Evolutionary conservation across 1,139 yeast species (phyloP), one percentile per base, ranked within the genome.

Genomic region (Magnusiomyces fungicola): DNA sequence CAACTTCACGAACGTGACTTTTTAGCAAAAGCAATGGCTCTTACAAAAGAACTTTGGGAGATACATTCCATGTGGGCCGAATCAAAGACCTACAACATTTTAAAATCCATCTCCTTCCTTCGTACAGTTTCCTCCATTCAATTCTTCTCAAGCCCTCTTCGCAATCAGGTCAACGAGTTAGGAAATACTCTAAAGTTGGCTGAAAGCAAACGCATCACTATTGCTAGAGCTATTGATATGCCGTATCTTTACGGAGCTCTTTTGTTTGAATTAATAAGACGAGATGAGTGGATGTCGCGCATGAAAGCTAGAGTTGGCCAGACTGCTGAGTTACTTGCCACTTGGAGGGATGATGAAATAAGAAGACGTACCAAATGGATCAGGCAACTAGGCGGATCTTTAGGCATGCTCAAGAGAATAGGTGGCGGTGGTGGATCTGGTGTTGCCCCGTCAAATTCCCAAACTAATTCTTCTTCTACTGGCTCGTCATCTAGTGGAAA

Each of bases 231-330:
- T 1, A 74, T 81, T 18, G 96, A 88, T 61, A 64, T 89, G 47
- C 97, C 97, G 0, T 68, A 87, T 38, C 67, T 88, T 1, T 87
- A 86, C 62, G 97, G 97, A 1, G 75, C 85, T 27, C 74, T 81
- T 62, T 62, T 87, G 23, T 75, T 89, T 41, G 96, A 90, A 59
- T 73, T 72, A 45, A 67, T 84, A 50, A 74, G 95, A 48, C 81
- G 92, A 54, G 69, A 70, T 41, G 80, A 79, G 55, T 87, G 95
- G 94, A 69, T 74, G 24, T 74, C 74, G 46, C 76, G 76, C 46
- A 65, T 83, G 40, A 73, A 74, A 50, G 74, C 75, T 1, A 62
- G 79, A 1, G 74, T 76, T 0, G 69, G 70, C 36, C 75, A 73
- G 48, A 71, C 82, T 0, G 76, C 80, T 36, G 89, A 82, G 56